Evolutionary conservation across 2,329 filamentous ascomycete genomes (phyloP), one percentile per base, ranked within the genome.

Genomic region (Hymenoscyphus occultus): DNA sequence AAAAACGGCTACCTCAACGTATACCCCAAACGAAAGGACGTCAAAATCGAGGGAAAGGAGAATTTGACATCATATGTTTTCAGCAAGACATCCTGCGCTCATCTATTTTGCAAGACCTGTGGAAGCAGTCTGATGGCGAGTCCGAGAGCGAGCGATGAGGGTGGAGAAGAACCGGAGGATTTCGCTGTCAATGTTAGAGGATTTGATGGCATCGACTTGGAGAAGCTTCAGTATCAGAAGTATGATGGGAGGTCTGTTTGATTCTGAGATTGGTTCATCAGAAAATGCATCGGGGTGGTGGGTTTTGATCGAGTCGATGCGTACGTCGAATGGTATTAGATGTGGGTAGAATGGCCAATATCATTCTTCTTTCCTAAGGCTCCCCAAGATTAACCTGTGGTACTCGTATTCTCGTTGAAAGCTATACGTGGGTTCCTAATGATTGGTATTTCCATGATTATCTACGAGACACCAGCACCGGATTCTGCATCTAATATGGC

Each of bases 1-100:
- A 62, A 62, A 19, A 62, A 62, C 32, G 60, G 60, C 32, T 62
- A 62, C 39, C 32, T 40, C 9, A 62, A 56, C n/a, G 51, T 62
- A 35, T 62, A 62, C 32, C 60, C 60, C 32, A 40, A 39, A 32
- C 39, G 51, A 7, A 57, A 62, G n/a, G 60, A 62, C 14, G 35
- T 62, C 6, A 48, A 5, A 19, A 31, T 62, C 16, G 32, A 40
- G 48, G 39, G 45, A 19, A n/a, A 32, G 7, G n/a, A 62, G 3
- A 57, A 56, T 9, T n/a, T 62, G n/a, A 39, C 32, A 2, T 56
- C 32, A n/a, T 62, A 62, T n/a, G 14, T 31, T 4, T 62, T 16
- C 5, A 57, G 51, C 16, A 57, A 57, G 31, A 56, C 13, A 28
- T 56, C 48, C n/a, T 56, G 48, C 32, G 22, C 19, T n/a, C 60